Percentiles rank a stretch among this genome's conserved stretches.
phyloP scores from a whole-genome alignment of 2,329 filamentous ascomycete genomes.

The Ilyonectria sp. region DNA sequence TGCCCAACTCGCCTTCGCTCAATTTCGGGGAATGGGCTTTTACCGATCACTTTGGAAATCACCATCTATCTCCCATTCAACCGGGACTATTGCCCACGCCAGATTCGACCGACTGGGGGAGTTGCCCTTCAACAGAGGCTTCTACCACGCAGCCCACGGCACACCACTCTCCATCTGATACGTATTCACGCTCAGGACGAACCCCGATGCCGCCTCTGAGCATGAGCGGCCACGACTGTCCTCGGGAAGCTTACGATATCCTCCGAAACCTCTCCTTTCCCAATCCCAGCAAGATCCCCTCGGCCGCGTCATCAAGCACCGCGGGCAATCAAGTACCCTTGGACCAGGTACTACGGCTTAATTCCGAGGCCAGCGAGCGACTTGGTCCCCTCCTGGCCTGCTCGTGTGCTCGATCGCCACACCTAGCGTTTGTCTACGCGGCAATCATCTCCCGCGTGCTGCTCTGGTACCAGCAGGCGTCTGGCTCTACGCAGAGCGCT shows the following conservation, averaged over 20 bases:
- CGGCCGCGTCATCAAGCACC: neutral
- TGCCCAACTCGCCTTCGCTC: constrained; percentile 4
- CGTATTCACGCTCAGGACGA: neutral
- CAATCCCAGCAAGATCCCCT: neutral
- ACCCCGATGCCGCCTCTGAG: neutral
- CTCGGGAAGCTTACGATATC: constrained; percentile 17
- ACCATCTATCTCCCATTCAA: neutral
- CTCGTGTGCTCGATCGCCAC: constrained; percentile 16
- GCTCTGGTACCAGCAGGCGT: constrained; percentile 20
- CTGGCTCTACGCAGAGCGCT: constrained; percentile 4
- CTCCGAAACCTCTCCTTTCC: constrained; percentile 16
- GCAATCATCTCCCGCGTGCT: constrained; percentile 16
- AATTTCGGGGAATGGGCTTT: constrained; percentile 14
- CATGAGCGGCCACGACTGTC: constrained; percentile 11
- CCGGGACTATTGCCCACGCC: neutral
- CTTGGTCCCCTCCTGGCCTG: constrained; percentile 16
- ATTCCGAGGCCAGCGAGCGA: constrained; percentile 19
- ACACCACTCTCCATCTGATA: constrained; percentile 7
- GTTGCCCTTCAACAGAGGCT: constrained; percentile 6
- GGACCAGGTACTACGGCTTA: constrained; percentile 15
- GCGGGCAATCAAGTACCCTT: constrained; percentile 11
- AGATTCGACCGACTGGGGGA: constrained; percentile 6
- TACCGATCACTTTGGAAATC: neutral
- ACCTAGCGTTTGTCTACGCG: constrained; percentile 21
- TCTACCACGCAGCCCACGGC: constrained; percentile 12